Evolutionary conservation across 169 alveolate species (phyloP), one percentile per base, ranked within the genome.

Genomic region (Cyclospora cayetanensis): DNA sequence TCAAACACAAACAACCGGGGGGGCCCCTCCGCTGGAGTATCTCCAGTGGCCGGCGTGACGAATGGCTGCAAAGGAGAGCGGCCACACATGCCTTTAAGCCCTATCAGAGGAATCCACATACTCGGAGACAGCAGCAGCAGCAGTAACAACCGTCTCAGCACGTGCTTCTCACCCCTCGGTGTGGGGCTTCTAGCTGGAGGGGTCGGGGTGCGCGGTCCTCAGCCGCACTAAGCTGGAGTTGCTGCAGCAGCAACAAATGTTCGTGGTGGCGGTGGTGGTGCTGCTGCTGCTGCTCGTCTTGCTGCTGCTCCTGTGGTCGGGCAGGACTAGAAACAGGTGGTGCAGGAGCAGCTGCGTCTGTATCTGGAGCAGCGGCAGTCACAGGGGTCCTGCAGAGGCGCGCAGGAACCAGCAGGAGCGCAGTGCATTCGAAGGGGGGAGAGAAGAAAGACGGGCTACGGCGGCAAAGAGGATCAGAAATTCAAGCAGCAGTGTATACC

Each of bases 191-290:
- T n/a, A n/a, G n/a, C n/a, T n/a, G n/a, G n/a, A n/a, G n/a, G n/a
- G n/a, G n/a, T n/a, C n/a, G n/a, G n/a, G n/a, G n/a, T n/a, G n/a
- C n/a, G n/a, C n/a, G n/a, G n/a, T n/a, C n/a, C n/a, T n/a, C n/a
- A n/a, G 77, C 31, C 31, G 35, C 20, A 1, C 77, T 41, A 18
- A n/a, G 31, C 2, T 3, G 77, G 3, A 65, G 37, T 18, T 65
- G 77, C 77, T n/a, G 31, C 37, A 65, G 77, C 77, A 65, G 77
- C 77, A n/a, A 41, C 77, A n/a, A n/a, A n/a, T 65, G 77, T 31
- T 55, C 35, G 35, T 55, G 70, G 3, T 5, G 70, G 35, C 25
- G 70, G 35, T 55, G 70, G 35, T n/a, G 70, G 7, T 12, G 4
- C 70, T 55, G 70, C 20, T 55, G 70, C 25, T 25, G 20, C 27